Base-by-base conservation (phyloP, 129 eudicot genomes). In the Centaurea solstitialis region DNA sequence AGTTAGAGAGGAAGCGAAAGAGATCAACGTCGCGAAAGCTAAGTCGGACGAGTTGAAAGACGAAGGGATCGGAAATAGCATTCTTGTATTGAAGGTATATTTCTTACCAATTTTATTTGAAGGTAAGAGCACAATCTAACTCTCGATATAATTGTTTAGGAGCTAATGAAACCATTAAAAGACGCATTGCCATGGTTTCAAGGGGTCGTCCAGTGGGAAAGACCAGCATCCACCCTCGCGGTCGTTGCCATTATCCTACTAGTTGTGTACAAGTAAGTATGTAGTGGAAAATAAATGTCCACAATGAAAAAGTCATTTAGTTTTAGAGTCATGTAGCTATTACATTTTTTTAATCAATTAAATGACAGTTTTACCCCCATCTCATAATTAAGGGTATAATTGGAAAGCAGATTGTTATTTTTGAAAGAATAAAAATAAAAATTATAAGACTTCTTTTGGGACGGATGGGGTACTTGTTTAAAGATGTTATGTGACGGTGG, bases 1-100 rank as follows among this genome's bases (percentile, higher is more conserved):
- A 50, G 92, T 91, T 30, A 83, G 97, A 79, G 95, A 89, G 83
- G 95, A 96, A 77, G 93, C 91, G 37, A 91, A 88, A 75, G 97
- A 87, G 74, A 86, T 88, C 2, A 81, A 87, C 40, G 28, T 35
- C 2, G 99, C 99, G 23, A 93, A 91, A 86, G 92, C 93, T 33
- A 87, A 87, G 1, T 90, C 90, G 1, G 92, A 87, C 53, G 92
- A 85, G 30, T 76, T 93, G 50, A 93, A 89, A 87, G 99, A 89
- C 71, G 99, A 93, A 79, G 98, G 99, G 12, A 88, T 96, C 17
- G 80, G 88, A 38, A 95, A 93, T 35, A 93, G 95, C 70, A 88
- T 81, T 11, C 87, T 85, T 50, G 90, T 96, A 72, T 88, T 96
- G 21, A 81, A 85, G 97, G 99, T 96, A 85, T 41, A 84, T 15